Evolutionary conservation across 1,284 basidiomycete genomes (phyloP), one percentile per base, ranked within the genome.

Genomic region (Leccinum fallax): DNA sequence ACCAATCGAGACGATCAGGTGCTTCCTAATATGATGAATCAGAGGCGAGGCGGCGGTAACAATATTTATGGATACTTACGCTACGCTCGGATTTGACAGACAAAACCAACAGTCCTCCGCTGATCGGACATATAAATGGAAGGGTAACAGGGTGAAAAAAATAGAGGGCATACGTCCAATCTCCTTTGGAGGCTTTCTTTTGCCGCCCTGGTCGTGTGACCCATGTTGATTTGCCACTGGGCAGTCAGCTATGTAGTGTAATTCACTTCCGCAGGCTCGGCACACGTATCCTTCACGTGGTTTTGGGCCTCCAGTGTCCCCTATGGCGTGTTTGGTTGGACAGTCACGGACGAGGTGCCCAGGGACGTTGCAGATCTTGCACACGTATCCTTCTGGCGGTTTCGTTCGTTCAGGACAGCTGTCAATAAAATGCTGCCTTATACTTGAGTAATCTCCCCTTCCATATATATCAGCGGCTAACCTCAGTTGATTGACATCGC

Each of bases 31-130:
- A 21, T 60, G 34, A 8, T 60, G 34, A 9, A 32, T 72, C 59
- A 59, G 65, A 36, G 54, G 58, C 16, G 40, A 57, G 19, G 11
- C 32, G 3, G 6, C 11, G 19, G 43, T 34, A n/a, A 9, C 11
- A n/a, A 32, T 56, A 38, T 6, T 34, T 36, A 13, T 77, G 4
- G n/a, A n/a, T 38, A 63, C 88, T 65, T 72, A 92, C 90, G 91
- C 88, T 34, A 95, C 81, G 68, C 87, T 90, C 1, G 95, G 95
- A 73, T 97, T 97, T 55, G 93, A 95, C 59, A 98, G 74, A 74
- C 95, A 98, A 80, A 97, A 97, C 95, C 95, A 97, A 76, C 95
- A 96, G 77, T 94, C 90, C 63, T 90, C 89, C 65, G 93, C 92
- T 93, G 67, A 59, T 58, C 19, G 38, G 55, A 57, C 56, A 61